Evolutionary conservation across 2,329 filamentous ascomycete species (phyloP), one percentile per base, ranked within the genome.

Genomic region (Bipolaris zeicola): DNA sequence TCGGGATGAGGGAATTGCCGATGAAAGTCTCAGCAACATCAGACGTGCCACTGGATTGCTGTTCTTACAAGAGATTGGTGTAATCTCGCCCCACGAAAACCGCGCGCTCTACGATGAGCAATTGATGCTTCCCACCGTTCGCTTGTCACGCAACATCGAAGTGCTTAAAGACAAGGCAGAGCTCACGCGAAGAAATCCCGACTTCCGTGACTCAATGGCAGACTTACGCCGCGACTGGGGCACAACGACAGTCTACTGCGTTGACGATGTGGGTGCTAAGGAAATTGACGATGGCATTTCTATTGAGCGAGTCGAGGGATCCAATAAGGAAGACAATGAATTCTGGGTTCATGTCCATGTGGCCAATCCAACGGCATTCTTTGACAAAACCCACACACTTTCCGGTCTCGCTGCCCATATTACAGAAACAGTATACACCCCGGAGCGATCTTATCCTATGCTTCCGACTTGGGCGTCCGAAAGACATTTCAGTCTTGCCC

Each of bases 241-340:
- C 0, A 67, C 80, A n/a, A 69, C 85, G 20, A 83, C 82, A 0
- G 83, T 90, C 1, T 93, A 87, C 70, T 92, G 89, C 63, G 90
- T 96, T 57, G 91, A 96, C 68, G 82, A 84, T 26, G 80, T 81
- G 18, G 77, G 76, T 34, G 89, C 91, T 0, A 79, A 83, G 26
- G 87, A 94, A 64, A 89, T 95, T 55, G 91, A 96, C 64, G 91
- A 96, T 69, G 91, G 88, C 1, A 77, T 96, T 7, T 94, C 90
- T 0, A 69, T 95, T 6, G 87, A 92, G 68, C 72, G 76, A 43
- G 83, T 87, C 1, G 75, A 79, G 3, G 78, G 74, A 16, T 74
- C 74, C 58, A 80, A 16, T 71, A 80, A 48, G 20, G 68, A 89
- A 59, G 80, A 18, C 71, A 80, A 48, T 22, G 69, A 89, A 62